Conservation (phyloP, 768 basidiomycete genomes). For the Trametes meyenii region DNA sequence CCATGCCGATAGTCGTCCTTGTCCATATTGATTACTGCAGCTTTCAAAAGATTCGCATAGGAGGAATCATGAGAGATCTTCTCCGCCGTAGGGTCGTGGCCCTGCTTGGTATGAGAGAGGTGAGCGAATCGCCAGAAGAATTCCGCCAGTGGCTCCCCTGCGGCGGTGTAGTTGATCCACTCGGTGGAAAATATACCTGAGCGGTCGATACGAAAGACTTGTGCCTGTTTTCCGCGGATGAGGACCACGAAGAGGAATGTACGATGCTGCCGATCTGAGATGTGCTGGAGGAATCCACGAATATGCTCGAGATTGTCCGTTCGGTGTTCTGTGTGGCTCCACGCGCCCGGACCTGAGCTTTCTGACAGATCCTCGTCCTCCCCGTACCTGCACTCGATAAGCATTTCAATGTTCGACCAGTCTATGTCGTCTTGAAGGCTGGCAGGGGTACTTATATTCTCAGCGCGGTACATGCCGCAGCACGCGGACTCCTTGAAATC, state of each 20-base stretch:
- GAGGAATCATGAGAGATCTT: background rate
- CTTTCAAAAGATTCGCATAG: background rate
- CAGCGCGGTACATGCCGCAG: constrained; percentile 2
- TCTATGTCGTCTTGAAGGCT: background rate
- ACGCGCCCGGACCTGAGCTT: background rate
- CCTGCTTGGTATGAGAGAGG: background rate
- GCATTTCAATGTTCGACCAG: background rate
- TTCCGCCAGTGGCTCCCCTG: background rate
- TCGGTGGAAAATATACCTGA: background rate
- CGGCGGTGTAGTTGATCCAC: constrained; percentile 4
- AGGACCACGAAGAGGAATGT: constrained; percentile 5
- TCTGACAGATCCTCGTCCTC: background rate
- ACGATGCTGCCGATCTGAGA: constrained; percentile 3
- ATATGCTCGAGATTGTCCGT: background rate
- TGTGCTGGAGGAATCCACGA: background rate
- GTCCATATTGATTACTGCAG: background rate
- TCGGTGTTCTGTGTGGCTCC: background rate
- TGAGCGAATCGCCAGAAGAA: constrained; percentile 6
- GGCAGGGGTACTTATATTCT: background rate
- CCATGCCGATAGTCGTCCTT: background rate
- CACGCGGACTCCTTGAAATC: background rate
- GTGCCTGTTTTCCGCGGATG: constrained; percentile 2
- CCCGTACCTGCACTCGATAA: background rate
- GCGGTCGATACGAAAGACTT: constrained; percentile 2
- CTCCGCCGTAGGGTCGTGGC: constrained; percentile 4